These are phyloP conservation scores for Isatis lusitanica DNA, from an alignment of 441 rosid species.

Conservation along the genomic window DNA sequence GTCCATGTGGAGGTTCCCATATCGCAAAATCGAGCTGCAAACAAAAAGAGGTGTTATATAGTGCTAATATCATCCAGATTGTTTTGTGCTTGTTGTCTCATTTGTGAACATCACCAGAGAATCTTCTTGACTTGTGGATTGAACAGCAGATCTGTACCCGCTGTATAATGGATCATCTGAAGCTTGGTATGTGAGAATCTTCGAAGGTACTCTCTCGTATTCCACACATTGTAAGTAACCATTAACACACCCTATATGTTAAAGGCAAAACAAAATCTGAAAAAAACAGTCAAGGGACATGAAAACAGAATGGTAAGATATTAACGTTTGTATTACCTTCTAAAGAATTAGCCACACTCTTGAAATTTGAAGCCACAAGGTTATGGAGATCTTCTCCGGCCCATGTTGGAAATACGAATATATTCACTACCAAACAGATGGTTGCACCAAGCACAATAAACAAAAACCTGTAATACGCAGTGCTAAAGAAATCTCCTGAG, in stretches of 20 bases:
- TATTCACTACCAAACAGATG: constrained; percentile 53
- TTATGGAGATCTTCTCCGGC: constrained; percentile 60
- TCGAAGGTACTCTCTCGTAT: constrained; percentile 77
- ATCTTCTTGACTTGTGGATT: constrained; percentile 73
- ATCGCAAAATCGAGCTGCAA: constrained; percentile 37
- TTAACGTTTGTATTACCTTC: constrained; percentile 46
- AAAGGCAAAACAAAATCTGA: neutral
- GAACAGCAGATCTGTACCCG: constrained; percentile 78
- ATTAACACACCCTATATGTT: constrained; percentile 45
- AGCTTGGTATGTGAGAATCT: constrained; percentile 73
- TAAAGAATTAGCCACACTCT: constrained; percentile 60
- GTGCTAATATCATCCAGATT: neutral
- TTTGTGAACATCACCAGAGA: constrained; percentile 24
- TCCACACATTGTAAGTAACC: constrained; percentile 64
- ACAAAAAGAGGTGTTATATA: constrained; percentile 12
- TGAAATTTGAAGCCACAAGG: constrained; percentile 65
- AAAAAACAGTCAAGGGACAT: neutral
- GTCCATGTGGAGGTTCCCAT: constrained; percentile 64
- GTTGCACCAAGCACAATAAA: constrained; percentile 65
- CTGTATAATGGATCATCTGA: constrained; percentile 71
- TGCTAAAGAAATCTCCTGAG: constrained; percentile 41
- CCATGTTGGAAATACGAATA: constrained; percentile 67
- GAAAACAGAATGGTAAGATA: neutral
- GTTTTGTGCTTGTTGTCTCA: neutral
- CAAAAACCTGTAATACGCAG: constrained; percentile 54